Evolutionary conservation across 306 rosid species (phyloP).

Genomic region (Sphenostylis stenocarpa): DNA sequence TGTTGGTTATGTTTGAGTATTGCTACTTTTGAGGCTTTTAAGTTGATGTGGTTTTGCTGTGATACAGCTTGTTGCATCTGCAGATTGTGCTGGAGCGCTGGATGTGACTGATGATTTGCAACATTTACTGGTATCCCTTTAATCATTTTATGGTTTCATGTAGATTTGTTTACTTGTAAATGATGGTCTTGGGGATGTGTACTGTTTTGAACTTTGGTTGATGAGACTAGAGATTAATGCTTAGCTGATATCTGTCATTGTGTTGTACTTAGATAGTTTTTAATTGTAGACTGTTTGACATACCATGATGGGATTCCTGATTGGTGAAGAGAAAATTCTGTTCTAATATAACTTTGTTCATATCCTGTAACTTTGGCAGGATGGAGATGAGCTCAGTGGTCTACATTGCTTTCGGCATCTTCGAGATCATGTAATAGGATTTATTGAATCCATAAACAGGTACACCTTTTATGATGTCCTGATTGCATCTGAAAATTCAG

Average conservation of each 20-base stretch:
- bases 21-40: conserved; percentile 19
- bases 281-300: conserved; percentile 16
- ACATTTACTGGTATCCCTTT: conserved; percentile 67
- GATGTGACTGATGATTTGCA: conserved; percentile 94
- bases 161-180: neutral
- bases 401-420: conserved; percentile 97
- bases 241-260: neutral
- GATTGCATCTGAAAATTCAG: conserved; percentile 4
- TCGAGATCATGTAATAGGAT: conserved; percentile 80
- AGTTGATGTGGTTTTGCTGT: conserved; percentile 61
- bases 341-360: conserved; percentile 18
- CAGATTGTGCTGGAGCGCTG: conserved; percentile 98
- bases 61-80: conserved; percentile 95
- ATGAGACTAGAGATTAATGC: neutral
- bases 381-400: conserved; percentile 97
- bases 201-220: neutral
- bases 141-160: conserved; percentile 3
- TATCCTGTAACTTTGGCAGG: conserved; percentile 54
- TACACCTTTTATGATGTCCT: conserved; percentile 21
- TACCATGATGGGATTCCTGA: conserved; percentile 7
- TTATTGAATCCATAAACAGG: conserved; percentile 97
- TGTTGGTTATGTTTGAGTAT: neutral
- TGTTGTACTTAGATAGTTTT: neutral
- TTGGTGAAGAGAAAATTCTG: neutral
- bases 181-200: neutral